Evolutionary conservation across 208 protist species (phyloP).

Genomic region (Leptomonas pyrrhocoris): DNA sequence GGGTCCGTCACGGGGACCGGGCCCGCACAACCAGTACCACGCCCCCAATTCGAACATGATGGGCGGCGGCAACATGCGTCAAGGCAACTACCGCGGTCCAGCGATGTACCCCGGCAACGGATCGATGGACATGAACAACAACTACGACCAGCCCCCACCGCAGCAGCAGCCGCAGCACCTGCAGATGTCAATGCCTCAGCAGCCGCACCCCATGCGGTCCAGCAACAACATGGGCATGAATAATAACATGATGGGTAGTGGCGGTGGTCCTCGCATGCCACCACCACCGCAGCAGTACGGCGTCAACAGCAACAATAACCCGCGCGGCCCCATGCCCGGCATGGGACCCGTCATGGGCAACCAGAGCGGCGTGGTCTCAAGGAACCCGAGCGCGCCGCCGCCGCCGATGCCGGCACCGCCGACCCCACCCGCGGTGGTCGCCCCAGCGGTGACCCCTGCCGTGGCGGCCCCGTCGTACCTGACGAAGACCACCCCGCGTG

Average conservation of each 20-base stretch:
- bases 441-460: conserved; percentile 7
- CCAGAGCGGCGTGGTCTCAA: conserved; percentile 11
- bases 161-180: conserved; percentile 27
- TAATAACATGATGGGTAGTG: conserved; percentile 22
- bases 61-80: conserved; percentile 16
- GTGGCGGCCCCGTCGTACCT: conserved; percentile 33
- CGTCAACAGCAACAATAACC: conserved; percentile 6
- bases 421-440: conserved; percentile 13
- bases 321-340: conserved; percentile 6
- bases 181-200: conserved; percentile 16
- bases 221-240: conserved; percentile 29
- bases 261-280: conserved; percentile 13
- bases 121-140: conserved; percentile 20
- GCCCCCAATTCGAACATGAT: conserved; percentile 24
- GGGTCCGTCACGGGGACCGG: conserved; percentile 7
- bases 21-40: conserved; percentile 28
- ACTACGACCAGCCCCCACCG: conserved; percentile 19
- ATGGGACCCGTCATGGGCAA: conserved; percentile 10
- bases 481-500: conserved; percentile 46
- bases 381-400: conserved; percentile 18
- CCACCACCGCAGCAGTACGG: conserved; percentile 15
- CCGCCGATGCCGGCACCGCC: conserved; percentile 7
- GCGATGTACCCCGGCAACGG: conserved; percentile 16
- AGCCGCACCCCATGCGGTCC: conserved; percentile 12
- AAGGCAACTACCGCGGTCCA: conserved; percentile 7